These are phyloP conservation scores for Lentinula edodes DNA, from an alignment of 768 basidiomycete species.

Conservation along the genomic window DNA sequence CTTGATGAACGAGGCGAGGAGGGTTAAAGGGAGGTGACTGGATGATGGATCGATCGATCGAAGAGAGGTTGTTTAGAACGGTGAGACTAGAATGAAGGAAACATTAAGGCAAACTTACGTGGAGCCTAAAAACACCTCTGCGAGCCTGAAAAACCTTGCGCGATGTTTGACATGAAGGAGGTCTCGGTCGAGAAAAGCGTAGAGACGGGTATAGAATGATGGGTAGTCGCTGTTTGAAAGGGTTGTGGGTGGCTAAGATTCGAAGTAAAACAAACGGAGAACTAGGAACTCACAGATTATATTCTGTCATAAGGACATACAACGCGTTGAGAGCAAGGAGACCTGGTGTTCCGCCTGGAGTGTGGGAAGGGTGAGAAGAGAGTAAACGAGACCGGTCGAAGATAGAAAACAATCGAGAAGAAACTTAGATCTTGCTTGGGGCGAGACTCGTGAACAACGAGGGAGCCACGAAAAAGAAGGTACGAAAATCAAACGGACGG, in stretches of 20 bases:
- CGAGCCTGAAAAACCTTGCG: conserved; percentile 90
- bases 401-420: too few species aligned
- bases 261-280: conserved; percentile 4
- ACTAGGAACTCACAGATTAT: conserved; percentile 70
- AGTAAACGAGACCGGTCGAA: background rate
- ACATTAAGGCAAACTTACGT: conserved; percentile 49
- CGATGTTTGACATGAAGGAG: conserved; percentile 90
- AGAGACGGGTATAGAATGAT: conserved; percentile 88
- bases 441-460: too few species aligned
- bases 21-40: conserved; percentile 78
- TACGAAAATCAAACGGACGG: too few species aligned
- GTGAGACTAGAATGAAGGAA: too few species aligned
- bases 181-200: conserved; percentile 82
- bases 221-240: conserved; percentile 76
- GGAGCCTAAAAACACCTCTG: conserved; percentile 87
- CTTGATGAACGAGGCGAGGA: conserved; percentile 96
- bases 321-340: conserved; percentile 88
- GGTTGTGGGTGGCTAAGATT: background rate
- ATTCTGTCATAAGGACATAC: conserved; percentile 86
- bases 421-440: too few species aligned
- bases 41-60: background rate
- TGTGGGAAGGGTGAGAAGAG: background rate
- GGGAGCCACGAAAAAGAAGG: too few species aligned
- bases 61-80: background rate
- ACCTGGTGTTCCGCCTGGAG: conserved; percentile 73